Evolutionary conservation across 1,284 basidiomycete genomes (phyloP).

Genomic region (Entoloma clypeatum): DNA sequence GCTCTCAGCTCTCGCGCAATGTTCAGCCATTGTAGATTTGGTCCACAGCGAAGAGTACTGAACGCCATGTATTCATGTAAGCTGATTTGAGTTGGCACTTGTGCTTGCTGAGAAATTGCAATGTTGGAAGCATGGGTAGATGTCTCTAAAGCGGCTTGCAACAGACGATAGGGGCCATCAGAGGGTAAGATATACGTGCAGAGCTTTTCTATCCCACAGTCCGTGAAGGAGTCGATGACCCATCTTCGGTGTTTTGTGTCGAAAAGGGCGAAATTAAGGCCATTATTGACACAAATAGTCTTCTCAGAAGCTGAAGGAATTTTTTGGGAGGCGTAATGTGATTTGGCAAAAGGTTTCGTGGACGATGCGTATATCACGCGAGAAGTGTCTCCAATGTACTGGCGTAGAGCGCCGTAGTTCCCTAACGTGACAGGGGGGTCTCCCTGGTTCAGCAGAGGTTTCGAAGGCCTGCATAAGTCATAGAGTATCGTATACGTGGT

Average conservation of each 20-base stretch:
- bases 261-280: conserved; percentile 25
- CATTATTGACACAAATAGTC: conserved; percentile 34
- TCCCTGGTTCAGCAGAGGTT: background rate
- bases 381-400: conserved; percentile 2
- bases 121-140: conserved; percentile 41
- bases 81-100: conserved; percentile 33
- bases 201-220: conserved; percentile 15
- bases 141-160: conserved; percentile 35
- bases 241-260: conserved; percentile 18
- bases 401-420: background rate
- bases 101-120: conserved; percentile 38
- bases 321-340: conserved; percentile 31
- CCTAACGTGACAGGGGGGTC: conserved; percentile 5
- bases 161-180: conserved; percentile 29
- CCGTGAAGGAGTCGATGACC: conserved; percentile 14
- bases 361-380: conserved; percentile 37
- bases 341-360: conserved; percentile 35
- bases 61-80: conserved; percentile 44
- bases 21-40: conserved; percentile 46
- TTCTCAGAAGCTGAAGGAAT: conserved; percentile 25
- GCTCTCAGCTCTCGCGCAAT: conserved; percentile 39
- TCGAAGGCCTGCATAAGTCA: conserved; percentile 24
- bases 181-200: conserved; percentile 31
- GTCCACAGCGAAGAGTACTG: conserved; percentile 39
- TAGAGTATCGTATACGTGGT: conserved; percentile 37